phyloP scores from a whole-genome alignment of 257 asterid species.

The Paulownia fortunei region DNA sequence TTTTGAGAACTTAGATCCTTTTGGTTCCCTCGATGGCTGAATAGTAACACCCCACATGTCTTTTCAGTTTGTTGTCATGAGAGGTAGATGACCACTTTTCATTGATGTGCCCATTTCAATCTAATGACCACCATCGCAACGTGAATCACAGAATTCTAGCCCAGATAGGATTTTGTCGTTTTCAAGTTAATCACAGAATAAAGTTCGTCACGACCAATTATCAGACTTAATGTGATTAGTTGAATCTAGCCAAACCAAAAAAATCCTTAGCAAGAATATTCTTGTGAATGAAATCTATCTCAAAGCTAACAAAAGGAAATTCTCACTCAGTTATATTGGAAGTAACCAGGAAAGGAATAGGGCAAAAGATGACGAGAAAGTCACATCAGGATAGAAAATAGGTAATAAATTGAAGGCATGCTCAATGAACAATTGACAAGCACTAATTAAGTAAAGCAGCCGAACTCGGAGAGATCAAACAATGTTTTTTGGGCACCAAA shows the following conservation, averaged over 20 bases:
- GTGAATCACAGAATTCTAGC: not conserved
- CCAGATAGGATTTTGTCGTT: not conserved
- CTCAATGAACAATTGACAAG: not conserved
- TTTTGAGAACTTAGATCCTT: constrained; percentile 28
- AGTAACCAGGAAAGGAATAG: not conserved
- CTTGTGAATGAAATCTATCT: no score
- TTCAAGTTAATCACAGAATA: not conserved
- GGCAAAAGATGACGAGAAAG: not conserved
- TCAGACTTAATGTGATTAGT: not conserved
- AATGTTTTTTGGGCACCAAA: not conserved
- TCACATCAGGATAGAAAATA: not conserved
- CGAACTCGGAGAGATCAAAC: not conserved
- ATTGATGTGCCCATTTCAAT: not conserved
- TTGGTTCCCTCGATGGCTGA: constrained; percentile 34
- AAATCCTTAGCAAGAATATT: not conserved
- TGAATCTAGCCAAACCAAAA: not conserved
- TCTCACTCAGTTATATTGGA: not conserved
- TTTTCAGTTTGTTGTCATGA: constrained; percentile 21
- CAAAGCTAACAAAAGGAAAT: not conserved
- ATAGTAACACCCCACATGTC: constrained; percentile 32
- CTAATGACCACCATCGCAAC: not conserved
- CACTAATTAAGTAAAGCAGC: constrained; percentile 10
- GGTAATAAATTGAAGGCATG: not conserved
- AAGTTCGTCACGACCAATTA: no score
- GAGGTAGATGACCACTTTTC: not conserved